Evolutionary conservation across 805 yeast genomes (phyloP).

Genomic region (Teunomyces gatunensis): DNA sequence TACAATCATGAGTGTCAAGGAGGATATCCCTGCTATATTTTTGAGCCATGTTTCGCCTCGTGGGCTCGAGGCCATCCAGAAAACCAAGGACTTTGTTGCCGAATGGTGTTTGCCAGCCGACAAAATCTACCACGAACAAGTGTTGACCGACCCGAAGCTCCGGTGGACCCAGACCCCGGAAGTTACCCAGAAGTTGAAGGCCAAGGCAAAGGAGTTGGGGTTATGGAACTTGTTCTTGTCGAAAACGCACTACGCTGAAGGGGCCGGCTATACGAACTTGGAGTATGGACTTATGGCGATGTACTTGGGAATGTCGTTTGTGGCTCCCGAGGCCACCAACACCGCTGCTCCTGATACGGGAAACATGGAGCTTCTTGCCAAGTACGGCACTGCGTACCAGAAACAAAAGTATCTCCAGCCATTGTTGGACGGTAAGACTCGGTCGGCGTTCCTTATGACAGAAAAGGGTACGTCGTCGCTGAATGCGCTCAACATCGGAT

Average conservation of each 20-base stretch:
- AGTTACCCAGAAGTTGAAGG: constrained; percentile 50
- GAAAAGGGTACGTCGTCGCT: constrained; percentile 60
- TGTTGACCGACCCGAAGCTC: constrained; percentile 34
- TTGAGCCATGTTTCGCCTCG: constrained; percentile 33
- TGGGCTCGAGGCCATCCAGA: constrained; percentile 39
- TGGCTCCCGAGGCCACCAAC: constrained; percentile 61
- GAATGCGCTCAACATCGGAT: constrained; percentile 57
- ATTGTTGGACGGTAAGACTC: constrained; percentile 50
- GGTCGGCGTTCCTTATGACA: constrained; percentile 66
- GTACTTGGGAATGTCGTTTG: constrained; percentile 52
- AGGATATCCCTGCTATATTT: constrained; percentile 43
- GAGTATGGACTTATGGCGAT: constrained; percentile 68
- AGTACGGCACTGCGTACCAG: constrained; percentile 37
- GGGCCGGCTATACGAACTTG: constrained; percentile 58
- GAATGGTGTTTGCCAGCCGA: constrained; percentile 59
- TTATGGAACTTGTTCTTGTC: constrained; percentile 62
- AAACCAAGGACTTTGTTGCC: constrained; percentile 49
- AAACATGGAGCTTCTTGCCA: constrained; percentile 51
- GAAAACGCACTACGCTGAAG: constrained; percentile 40
- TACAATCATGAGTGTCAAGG: constrained; percentile 15
- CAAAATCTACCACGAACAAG: constrained; percentile 38
- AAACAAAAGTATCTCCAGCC: constrained; percentile 50
- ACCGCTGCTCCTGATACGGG: constrained; percentile 66
- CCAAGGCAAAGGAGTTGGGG: constrained; percentile 50
- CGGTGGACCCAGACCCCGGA: constrained; percentile 51